phyloP scores from a whole-genome alignment of 345 rosid genomes.

The Ceriops decandra region DNA sequence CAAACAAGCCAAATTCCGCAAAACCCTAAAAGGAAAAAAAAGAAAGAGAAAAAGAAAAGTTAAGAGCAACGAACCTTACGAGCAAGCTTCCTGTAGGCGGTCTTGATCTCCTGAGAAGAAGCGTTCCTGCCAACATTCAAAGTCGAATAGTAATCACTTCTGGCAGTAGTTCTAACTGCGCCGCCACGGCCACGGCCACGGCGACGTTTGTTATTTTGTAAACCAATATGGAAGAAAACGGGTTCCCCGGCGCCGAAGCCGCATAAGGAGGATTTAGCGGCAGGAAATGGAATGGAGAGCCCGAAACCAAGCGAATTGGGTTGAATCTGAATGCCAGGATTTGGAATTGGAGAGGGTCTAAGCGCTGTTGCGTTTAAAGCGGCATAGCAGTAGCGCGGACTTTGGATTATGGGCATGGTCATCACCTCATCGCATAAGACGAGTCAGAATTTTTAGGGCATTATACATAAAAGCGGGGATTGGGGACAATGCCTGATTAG shows the following conservation, averaged over 20 bases:
- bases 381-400: background rate
- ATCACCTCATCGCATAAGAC: too few relatives aligned
- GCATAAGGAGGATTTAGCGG: background rate
- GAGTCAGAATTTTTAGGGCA: too few relatives aligned
- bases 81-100: constrained; percentile 78
- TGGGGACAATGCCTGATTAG: too few relatives aligned
- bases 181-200: background rate
- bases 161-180: constrained; percentile 32
- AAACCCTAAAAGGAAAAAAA: background rate
- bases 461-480: too few relatives aligned
- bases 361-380: background rate
- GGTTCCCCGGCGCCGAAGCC: background rate
- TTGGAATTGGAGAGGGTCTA: background rate
- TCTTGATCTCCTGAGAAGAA: constrained; percentile 67
- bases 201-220: too few relatives aligned
- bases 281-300: background rate
- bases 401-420: background rate
- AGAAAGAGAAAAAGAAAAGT: background rate
- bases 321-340: background rate
- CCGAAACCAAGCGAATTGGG: background rate
- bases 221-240: too few relatives aligned
- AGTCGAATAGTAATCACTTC: constrained; percentile 59
- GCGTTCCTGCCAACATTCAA: constrained; percentile 62
- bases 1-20: background rate
- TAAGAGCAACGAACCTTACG: constrained; percentile 55